Percentiles rank a stretch among this genome's conserved stretches.
Conservation (phyloP, 2,329 filamentous ascomycete genomes). For the Cercospora sp. region DNA sequence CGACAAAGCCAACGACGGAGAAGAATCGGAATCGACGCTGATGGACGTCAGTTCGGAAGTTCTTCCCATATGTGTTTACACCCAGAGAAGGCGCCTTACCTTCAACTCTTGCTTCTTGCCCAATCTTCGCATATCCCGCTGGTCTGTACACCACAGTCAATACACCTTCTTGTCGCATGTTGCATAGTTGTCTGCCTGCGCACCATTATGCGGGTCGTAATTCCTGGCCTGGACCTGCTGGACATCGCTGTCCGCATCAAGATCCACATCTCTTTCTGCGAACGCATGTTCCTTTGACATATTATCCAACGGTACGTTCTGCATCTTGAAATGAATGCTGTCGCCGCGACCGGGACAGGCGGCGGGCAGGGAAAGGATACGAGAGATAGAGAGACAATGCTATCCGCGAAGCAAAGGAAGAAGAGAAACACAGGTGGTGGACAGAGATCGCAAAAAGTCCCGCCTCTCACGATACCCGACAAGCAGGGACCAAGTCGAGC, state of each 20-base stretch:
- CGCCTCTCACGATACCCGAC: not conserved
- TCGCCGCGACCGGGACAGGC: not conserved
- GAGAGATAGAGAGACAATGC: not conserved
- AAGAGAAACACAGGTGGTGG: not conserved
- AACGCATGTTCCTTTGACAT: constrained; percentile 20
- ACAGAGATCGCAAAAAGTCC: not conserved
- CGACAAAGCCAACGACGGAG: constrained; percentile 34
- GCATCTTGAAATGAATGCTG: constrained; percentile 19
- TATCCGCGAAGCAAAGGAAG: not conserved
- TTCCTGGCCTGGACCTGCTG: constrained; percentile 24
- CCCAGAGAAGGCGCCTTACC: constrained; percentile 1
- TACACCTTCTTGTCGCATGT: not conserved
- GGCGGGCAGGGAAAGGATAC: not conserved
- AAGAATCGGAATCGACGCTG: constrained; percentile 35
- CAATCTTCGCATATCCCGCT: constrained; percentile 27
- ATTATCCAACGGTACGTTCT: constrained; percentile 20
- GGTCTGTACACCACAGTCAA: constrained; percentile 19
- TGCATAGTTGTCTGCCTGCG: constrained; percentile 1
- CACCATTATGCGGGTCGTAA: constrained; percentile 28
- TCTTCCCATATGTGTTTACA: not conserved
- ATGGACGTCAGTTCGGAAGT: constrained; percentile 8
- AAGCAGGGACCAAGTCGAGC: constrained; percentile 15
- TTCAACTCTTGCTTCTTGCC: constrained; percentile 32
- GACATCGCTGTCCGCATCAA: constrained; percentile 24
- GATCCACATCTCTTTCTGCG: constrained; percentile 16